Percentiles rank a stretch among this genome's conserved stretches.
Evolutionary conservation across 257 asterid species (phyloP).

Genomic region (Anisodus acutangulus): DNA sequence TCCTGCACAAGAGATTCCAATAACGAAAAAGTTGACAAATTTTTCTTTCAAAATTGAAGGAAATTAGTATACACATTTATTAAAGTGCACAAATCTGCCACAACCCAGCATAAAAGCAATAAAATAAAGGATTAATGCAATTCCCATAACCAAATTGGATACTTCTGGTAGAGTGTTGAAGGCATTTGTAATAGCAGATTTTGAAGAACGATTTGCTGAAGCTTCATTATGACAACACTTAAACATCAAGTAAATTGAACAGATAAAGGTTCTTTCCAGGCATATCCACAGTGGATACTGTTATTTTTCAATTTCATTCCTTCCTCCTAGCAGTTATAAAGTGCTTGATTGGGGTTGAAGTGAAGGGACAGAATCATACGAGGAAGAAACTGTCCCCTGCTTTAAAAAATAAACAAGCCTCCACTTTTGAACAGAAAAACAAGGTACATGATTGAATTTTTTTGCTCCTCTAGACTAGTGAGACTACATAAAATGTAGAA

Average conservation of each 20-base stretch:
- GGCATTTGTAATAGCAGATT: background rate
- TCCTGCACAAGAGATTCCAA: conserved; percentile 48
- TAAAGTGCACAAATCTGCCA: background rate
- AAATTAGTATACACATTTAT: background rate
- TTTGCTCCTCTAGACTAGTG: background rate
- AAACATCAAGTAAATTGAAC: background rate
- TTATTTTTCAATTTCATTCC: background rate
- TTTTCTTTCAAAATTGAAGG: background rate
- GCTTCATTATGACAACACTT: background rate
- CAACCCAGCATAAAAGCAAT: background rate
- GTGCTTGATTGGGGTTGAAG: background rate
- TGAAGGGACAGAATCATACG: background rate
- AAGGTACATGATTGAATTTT: background rate
- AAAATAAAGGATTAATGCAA: background rate
- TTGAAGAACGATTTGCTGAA: background rate
- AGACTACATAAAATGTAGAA: background rate
- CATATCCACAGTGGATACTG: background rate
- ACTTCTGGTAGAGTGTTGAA: background rate
- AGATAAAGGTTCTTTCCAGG: background rate
- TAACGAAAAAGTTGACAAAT: background rate
- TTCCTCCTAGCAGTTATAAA: background rate
- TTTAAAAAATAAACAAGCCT: background rate
- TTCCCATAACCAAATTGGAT: background rate
- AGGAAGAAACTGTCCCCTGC: background rate
- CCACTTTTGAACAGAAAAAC: background rate